phyloP scores from a whole-genome alignment of 2,329 filamentous ascomycete species.

The Fusarium protoensiforme region DNA sequence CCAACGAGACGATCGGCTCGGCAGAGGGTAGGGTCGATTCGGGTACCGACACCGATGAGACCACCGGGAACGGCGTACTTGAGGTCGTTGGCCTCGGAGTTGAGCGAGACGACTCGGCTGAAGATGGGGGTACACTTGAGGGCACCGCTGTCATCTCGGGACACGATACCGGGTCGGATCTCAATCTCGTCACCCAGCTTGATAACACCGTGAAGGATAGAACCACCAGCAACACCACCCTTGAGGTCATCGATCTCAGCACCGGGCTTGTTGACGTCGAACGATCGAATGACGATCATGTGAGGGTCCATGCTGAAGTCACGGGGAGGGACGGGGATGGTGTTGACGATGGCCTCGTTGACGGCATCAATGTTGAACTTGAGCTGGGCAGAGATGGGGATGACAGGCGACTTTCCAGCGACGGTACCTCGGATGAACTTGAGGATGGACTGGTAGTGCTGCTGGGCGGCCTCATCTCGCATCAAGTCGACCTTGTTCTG shows the following conservation, averaged over 20 bases:
- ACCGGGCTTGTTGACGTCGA: conserved; percentile 99
- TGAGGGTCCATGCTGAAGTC: conserved; percentile 94
- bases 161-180: conserved; percentile 98
- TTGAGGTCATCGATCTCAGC: conserved; percentile 98
- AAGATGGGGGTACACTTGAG: conserved; percentile 98
- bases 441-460: conserved; percentile 96
- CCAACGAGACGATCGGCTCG: conserved; percentile 98
- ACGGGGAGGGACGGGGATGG: conserved; percentile 89
- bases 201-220: conserved; percentile 94
- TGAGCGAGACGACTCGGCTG: conserved; percentile 92
- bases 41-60: conserved; percentile 97
- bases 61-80: conserved; percentile 98
- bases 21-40: conserved; percentile 97
- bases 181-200: conserved; percentile 99
- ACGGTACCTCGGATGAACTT: conserved; percentile 99
- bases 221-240: conserved; percentile 97
- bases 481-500: conserved; percentile 99
- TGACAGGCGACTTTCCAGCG: conserved; percentile 92
- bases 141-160: conserved; percentile 90
- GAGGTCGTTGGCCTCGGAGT: conserved; percentile 97
- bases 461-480: conserved; percentile 91
- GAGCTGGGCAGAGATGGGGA: conserved; percentile 96
- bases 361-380: conserved; percentile 99
- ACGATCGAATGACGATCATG: conserved; percentile 99
- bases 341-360: conserved; percentile 94